Conservation (phyloP, 352 stramenopile genomes). For the Phytophthora palmivora region DNA sequence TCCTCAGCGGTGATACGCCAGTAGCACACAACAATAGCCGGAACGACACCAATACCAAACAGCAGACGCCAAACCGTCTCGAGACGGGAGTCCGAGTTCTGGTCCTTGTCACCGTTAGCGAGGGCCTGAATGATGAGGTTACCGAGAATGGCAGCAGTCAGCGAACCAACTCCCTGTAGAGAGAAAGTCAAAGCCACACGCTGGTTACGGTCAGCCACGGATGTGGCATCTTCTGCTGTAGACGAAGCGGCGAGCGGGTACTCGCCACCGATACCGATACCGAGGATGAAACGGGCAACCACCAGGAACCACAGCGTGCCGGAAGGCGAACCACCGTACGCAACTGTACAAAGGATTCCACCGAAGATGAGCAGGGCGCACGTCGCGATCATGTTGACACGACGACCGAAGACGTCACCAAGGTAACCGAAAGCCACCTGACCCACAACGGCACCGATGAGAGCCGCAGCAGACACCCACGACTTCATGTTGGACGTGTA, state of each 20-base stretch:
- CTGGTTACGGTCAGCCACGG: slow-evolving; percentile 48
- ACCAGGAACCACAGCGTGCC: slow-evolving; percentile 31
- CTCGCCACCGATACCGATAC: slow-evolving; percentile 25
- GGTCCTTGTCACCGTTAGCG: slow-evolving; percentile 38
- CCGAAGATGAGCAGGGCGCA: slow-evolving; percentile 20
- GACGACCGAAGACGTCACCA: slow-evolving; percentile 26
- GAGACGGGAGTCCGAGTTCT: slow-evolving; percentile 43
- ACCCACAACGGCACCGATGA: slow-evolving; percentile 27
- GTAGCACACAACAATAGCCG: slow-evolving; percentile 59
- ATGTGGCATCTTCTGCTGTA: slow-evolving; percentile 57
- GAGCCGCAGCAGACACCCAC: slow-evolving; percentile 53
- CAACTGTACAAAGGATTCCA: slow-evolving; percentile 17
- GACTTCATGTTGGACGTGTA: slow-evolving; percentile 73
- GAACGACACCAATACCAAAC: slow-evolving; percentile 59
- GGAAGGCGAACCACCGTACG: slow-evolving; percentile 14
- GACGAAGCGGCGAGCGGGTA: slow-evolving; percentile 54
- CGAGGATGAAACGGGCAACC: slow-evolving; percentile 17
- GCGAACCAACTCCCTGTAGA: slow-evolving; percentile 58
- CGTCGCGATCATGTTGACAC: slow-evolving; percentile 32
- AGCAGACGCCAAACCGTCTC: slow-evolving; percentile 71
- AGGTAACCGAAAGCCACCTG: slow-evolving; percentile 26
- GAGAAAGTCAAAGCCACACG: slow-evolving; percentile 66
- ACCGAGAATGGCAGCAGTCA: slow-evolving; percentile 57
- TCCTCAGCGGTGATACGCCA: slow-evolving; percentile 63
- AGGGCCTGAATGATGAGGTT: slow-evolving; percentile 60